Evolutionary conservation across 2,329 filamentous ascomycete genomes (phyloP), one percentile per base, ranked within the genome.

Genomic region (Ophiostoma himal-ulmi): DNA sequence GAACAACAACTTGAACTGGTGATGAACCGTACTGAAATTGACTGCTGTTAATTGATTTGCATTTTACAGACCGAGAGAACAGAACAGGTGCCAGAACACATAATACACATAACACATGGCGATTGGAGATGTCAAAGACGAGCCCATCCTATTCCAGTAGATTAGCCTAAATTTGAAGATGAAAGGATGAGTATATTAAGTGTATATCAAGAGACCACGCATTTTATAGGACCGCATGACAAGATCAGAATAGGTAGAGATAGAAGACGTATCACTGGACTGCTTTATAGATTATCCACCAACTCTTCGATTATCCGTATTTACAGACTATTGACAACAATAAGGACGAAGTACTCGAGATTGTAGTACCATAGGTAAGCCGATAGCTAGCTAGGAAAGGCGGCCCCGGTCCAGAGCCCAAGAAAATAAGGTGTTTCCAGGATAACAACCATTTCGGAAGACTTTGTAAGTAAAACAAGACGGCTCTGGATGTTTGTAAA

Each of bases 341-440:
- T 62, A 26, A 69, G 69, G 10, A 70, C 69, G 5, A 72, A 66
- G 67, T 72, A 72, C 39, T 70, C 69, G 10, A 36, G 13, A 62
- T 72, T 78, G 71, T 75, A 78, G 30, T 75, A 75, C 79, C 78
- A 80, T 14, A 80, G 54, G 6, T 77, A 74, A 1, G 78, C 75
- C 54, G 77, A 74, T 68, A 78, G 79, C 68, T 79, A 76, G 22
- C 74, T 74, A 5, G 75, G 70, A 70, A 76, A 80, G 1, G 77
- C 76, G 3, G 74, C 79, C 0, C 79, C 80, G 0, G 81, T 81
- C 69, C 78, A 82, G 74, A n/a, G n/a, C n/a, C n/a, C n/a, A n/a
- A n/a, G n/a, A n/a, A n/a, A n/a, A n/a, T n/a, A n/a, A n/a, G n/a
- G n/a, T n/a, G n/a, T n/a, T n/a, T n/a, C n/a, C n/a, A n/a, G n/a